A percentile compares a stretch with the other conserved stretches of the same genome.
Evolutionary conservation across 1,284 basidiomycete genomes (phyloP).

Genomic region (Rhodofomes roseus): DNA sequence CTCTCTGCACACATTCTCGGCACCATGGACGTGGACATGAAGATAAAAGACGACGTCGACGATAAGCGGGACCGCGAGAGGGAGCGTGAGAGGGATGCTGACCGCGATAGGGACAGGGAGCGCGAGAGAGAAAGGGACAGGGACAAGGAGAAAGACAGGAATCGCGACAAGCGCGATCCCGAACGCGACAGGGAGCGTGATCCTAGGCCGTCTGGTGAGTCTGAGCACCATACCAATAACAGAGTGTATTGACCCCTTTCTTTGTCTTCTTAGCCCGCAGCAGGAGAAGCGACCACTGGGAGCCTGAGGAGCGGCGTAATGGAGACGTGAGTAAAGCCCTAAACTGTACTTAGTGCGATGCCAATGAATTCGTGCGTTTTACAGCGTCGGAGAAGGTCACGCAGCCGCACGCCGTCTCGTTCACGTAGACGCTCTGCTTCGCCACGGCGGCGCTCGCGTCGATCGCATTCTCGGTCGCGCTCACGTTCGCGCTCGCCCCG

Average conservation of each 20-base stretch:
- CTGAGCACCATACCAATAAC: background rate
- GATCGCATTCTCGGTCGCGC: conserved; percentile 24
- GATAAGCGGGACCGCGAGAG: conserved; percentile 43
- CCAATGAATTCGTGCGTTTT: conserved; percentile 5
- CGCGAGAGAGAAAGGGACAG: conserved; percentile 35
- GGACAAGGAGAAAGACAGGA: too few relatives aligned
- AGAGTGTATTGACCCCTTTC: background rate
- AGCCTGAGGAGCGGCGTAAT: conserved; percentile 66
- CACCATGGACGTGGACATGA: conserved; percentile 76
- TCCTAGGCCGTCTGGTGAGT: background rate
- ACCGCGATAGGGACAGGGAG: conserved; percentile 37
- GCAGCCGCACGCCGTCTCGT: conserved; percentile 56
- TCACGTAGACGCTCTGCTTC: conserved; percentile 66
- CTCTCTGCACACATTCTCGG: background rate
- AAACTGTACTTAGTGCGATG: conserved; percentile 9
- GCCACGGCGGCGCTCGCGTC: conserved; percentile 55
- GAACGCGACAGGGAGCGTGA: conserved; percentile 36
- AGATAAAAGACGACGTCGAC: conserved; percentile 65
- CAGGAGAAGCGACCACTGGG: conserved; percentile 68
- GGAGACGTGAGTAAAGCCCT: conserved; percentile 47
- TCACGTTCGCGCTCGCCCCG: conserved; percentile 49
- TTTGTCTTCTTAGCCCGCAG: conserved; percentile 32
- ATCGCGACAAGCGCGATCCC: conserved; percentile 20
- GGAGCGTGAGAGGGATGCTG: conserved; percentile 44
- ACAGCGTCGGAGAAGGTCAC: conserved; percentile 47